phyloP scores from a whole-genome alignment of 257 asterid genomes.

The Primulina tabacum region DNA sequence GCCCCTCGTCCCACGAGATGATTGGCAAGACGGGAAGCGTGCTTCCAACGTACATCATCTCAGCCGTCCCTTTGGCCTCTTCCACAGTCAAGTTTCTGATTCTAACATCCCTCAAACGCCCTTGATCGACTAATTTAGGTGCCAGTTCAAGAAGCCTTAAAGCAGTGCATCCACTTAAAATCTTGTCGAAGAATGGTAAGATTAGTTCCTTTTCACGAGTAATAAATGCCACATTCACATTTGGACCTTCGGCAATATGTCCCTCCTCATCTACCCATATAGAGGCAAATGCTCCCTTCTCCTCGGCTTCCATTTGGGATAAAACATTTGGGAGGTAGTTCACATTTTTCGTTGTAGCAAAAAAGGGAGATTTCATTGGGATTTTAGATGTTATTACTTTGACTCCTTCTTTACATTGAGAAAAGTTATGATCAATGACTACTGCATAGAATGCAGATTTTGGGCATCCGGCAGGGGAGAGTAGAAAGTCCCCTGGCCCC shows the following conservation, averaged over 20 bases:
- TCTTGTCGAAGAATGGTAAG: conserved; percentile 65
- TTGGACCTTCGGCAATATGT: conserved; percentile 84
- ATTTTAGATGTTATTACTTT: conserved; percentile 63
- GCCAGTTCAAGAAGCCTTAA: conserved; percentile 77
- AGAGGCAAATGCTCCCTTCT: conserved; percentile 58
- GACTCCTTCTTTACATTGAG: conserved; percentile 71
- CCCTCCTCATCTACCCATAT: conserved; percentile 84
- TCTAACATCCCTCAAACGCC: conserved; percentile 54
- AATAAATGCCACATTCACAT: conserved; percentile 79
- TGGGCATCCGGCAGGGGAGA: conserved; percentile 65
- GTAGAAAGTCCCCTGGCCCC: conserved; percentile 84
- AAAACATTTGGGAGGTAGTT: conserved; percentile 92
- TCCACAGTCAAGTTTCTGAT: conserved; percentile 40
- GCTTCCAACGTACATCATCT: conserved; percentile 96
- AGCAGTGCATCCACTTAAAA: conserved; percentile 82
- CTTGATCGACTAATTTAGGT: conserved; percentile 57
- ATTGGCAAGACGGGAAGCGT: conserved; percentile 83
- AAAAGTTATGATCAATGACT: conserved; percentile 57
- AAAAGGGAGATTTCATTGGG: conserved; percentile 78
- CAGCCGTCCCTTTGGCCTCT: conserved; percentile 54
- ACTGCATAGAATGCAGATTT: conserved; percentile 81
- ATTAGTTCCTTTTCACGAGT: conserved; percentile 62
- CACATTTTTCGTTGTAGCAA: conserved; percentile 80
- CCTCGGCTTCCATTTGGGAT: conserved; percentile 86
- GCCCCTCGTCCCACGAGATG: conserved; percentile 64